Conservation (phyloP, 2,329 filamentous ascomycete species). For the Chaetomium sp. region DNA sequence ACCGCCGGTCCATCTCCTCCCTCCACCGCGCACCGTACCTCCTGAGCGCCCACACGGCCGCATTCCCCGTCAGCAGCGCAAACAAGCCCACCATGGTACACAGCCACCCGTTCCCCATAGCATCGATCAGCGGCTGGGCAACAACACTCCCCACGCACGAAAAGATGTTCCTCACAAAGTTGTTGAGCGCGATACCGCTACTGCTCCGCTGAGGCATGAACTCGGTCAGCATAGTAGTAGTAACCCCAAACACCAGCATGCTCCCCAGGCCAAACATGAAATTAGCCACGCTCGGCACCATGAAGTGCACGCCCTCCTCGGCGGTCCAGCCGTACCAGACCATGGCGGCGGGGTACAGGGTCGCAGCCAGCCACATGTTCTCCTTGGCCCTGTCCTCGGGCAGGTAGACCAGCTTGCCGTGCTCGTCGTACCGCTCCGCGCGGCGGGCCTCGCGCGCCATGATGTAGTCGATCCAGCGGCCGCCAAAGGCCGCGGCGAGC, state of each 20-base stretch:
- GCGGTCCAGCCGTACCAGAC: slow-evolving; percentile 79
- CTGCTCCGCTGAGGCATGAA: slow-evolving; percentile 74
- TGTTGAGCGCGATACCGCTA: slow-evolving; percentile 77
- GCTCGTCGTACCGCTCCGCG: slow-evolving; percentile 67
- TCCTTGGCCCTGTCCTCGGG: slow-evolving; percentile 83
- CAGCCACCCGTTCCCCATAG: slow-evolving; percentile 74
- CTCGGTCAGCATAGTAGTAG: slow-evolving; percentile 83
- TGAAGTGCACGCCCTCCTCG: slow-evolving; percentile 65
- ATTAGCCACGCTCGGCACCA: slow-evolving; percentile 64
- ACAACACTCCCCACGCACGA: slow-evolving; percentile 71
- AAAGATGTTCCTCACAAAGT: slow-evolving; percentile 78
- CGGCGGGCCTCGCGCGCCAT: slow-evolving; percentile 76
- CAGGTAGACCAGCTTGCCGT: slow-evolving; percentile 66
- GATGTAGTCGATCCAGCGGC: slow-evolving; percentile 77
- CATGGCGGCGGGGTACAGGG: slow-evolving; percentile 69
- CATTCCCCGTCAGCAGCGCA: slow-evolving; percentile 58
- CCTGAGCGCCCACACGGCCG: slow-evolving; percentile 62
- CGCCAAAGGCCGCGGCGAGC: slow-evolving; percentile 67
- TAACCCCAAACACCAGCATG: slow-evolving; percentile 76
- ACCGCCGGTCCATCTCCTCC: slow-evolving; percentile 58
- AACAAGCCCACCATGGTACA: slow-evolving; percentile 63
- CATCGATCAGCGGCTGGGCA: slow-evolving; percentile 68
- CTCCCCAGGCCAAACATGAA: slow-evolving; percentile 75
- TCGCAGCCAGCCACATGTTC: slow-evolving; percentile 75
- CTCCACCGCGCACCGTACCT: slow-evolving; percentile 66